phyloP scores from a whole-genome alignment of 2,329 filamentous ascomycete genomes.

The Diaporthe australafricana region DNA sequence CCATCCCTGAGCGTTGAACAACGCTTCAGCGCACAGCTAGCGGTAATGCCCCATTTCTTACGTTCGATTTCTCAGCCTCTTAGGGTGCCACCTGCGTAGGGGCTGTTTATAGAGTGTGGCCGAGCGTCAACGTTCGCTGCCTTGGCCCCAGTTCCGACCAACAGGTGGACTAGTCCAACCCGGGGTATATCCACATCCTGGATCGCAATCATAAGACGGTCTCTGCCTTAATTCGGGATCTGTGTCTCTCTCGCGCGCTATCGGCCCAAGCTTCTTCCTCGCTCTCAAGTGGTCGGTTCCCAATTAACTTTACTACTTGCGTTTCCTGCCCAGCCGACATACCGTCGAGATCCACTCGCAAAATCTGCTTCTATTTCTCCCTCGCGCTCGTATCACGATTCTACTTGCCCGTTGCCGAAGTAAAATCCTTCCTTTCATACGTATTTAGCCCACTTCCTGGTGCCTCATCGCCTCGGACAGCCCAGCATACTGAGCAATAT shows the following conservation, averaged over 20 bases:
- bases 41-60: slow-evolving; percentile 7
- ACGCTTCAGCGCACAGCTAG: slow-evolving; percentile 20
- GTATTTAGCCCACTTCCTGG: not conserved
- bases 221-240: not conserved
- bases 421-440: not conserved
- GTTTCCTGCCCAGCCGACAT: not conserved
- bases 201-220: slow-evolving; percentile 10
- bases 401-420: not conserved
- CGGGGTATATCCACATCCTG: slow-evolving; percentile 14
- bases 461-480: not conserved
- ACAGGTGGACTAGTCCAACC: slow-evolving; percentile 24
- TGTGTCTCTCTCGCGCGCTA: slow-evolving; percentile 13
- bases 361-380: not conserved
- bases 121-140: slow-evolving; percentile 20
- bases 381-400: not conserved
- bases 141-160: slow-evolving; percentile 19
- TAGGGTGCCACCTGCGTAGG: slow-evolving; percentile 15
- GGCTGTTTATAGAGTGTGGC: slow-evolving; percentile 6
- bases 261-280: slow-evolving; percentile 14
- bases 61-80: not conserved
- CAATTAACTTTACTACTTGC: not conserved
- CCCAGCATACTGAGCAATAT: not conserved
- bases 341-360: not conserved
- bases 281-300: not conserved
- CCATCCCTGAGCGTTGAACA: not conserved